Conservation (phyloP, 1,284 basidiomycete species). For the Anthracocystis panici-leucophaei region DNA sequence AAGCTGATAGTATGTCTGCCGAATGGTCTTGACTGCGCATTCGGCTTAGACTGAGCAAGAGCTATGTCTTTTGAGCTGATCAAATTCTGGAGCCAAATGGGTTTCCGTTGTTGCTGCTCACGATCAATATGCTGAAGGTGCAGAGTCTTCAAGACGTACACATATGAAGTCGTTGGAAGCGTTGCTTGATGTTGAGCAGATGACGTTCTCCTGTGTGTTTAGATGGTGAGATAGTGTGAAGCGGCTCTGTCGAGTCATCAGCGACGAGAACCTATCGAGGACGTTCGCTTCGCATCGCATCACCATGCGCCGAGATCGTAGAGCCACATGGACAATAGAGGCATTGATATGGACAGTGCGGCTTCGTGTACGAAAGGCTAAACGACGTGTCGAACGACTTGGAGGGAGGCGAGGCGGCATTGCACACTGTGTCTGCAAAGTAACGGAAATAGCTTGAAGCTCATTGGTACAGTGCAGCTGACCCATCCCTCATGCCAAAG, state of each 20-base stretch:
- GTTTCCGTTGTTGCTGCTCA: no score
- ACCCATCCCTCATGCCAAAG: no score
- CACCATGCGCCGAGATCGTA: constrained; percentile 15
- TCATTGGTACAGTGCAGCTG: not conserved
- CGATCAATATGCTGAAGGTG: no score
- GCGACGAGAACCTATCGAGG: not conserved
- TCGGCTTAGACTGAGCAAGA: not conserved
- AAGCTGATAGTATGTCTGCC: not conserved
- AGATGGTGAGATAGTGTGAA: not conserved
- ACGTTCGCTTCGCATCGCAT: constrained; percentile 15
- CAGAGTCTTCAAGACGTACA: no score
- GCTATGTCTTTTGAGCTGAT: not conserved
- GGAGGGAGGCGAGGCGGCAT: not conserved
- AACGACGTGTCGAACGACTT: not conserved
- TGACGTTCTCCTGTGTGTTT: no score
- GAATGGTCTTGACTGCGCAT: no score
- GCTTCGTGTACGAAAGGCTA: not conserved
- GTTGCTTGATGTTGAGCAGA: no score
- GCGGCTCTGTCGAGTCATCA: constrained; percentile 19
- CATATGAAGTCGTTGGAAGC: no score
- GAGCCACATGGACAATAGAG: constrained; percentile 4
- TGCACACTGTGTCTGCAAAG: not conserved
- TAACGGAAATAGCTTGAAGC: not conserved
- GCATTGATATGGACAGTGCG: not conserved
- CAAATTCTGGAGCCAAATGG: no score